These are phyloP conservation scores for Cytospora piceicola DNA, from an alignment of 2,329 filamentous ascomycete species.

Conservation along the genomic window DNA sequence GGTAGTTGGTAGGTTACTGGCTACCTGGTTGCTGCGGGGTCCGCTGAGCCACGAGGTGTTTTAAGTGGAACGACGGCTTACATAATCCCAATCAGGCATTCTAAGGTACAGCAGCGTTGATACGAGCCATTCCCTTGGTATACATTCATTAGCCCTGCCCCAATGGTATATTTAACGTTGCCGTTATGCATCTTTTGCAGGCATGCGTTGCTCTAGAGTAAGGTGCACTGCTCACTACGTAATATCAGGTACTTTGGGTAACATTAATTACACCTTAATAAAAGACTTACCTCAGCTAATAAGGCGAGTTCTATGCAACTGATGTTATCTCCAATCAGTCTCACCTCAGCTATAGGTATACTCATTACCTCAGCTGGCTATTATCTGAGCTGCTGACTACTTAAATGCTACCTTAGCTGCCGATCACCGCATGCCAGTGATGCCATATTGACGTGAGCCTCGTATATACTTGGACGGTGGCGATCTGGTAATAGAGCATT, in stretches of 20 bases:
- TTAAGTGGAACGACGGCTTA: not conserved
- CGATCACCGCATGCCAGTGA: not conserved
- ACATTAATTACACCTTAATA: too few relatives aligned
- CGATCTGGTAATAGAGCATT: slow-evolving; percentile 1
- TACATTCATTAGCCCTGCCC: slow-evolving; percentile 7
- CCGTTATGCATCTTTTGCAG: not conserved
- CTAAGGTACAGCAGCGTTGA: not conserved
- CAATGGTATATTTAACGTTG: slow-evolving; percentile 7
- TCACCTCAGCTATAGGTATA: slow-evolving; percentile 7
- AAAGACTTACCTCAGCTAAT: too few relatives aligned
- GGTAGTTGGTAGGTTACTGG: slow-evolving; percentile 10
- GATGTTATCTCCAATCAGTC: not conserved
- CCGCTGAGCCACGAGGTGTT: slow-evolving; percentile 1
- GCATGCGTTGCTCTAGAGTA: not conserved
- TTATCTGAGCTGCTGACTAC: not conserved
- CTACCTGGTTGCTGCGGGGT: slow-evolving; percentile 7
- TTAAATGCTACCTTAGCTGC: not conserved
- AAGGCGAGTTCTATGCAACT: not conserved
- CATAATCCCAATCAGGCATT: slow-evolving; percentile 4
- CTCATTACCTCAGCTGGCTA: slow-evolving; percentile 1
- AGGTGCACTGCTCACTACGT: not conserved
- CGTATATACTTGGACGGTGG: not conserved
- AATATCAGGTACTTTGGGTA: too few relatives aligned
- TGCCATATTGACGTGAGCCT: not conserved
- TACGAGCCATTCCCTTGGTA: slow-evolving; percentile 4